Base-by-base conservation (phyloP, 2,329 filamentous ascomycete species). In the Fusarium cyanostomum region DNA sequence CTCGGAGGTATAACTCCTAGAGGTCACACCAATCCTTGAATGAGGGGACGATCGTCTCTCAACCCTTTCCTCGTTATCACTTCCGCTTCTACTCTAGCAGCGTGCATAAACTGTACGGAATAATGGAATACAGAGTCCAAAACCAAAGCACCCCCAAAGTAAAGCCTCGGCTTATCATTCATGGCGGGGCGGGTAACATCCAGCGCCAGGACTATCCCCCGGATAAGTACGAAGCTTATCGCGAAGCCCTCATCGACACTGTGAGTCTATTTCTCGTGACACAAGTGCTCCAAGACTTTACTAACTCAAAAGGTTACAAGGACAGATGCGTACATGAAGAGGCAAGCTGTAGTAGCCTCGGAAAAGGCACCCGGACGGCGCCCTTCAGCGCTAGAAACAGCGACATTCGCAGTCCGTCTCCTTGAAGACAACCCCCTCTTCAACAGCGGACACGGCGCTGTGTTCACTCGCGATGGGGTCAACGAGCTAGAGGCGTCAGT, bases 401-500 rank as follows among this genome's bases (percentile, higher is more conserved):
- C 92, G 2, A 89, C 89, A 2, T 85, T 89, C 74, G 92, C 92
- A 39, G 92, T 96, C 10, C 80, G 82, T 1, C 82, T 89, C 24
- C 85, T 97, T 13, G 93, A 97, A 78, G 82, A 96, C 71, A 86
- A 93, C 71, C 84, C 89, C 2, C 84, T 96, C 5, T 96, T 95
- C 83, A 97, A 97, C 78, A 88, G 88, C 55, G 92, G 88, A 8
- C 89, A 88, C 69, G 94, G 94, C 50, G 91, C 92, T 46, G 92
- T 96, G 16, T 97, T 96, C 76, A 96, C 92, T 1, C 86, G 89
- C 46, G 88, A 90, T 65, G 94, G 93, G 15, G 84, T 88, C 62
- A 93, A 94, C 74, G 91, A 97, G 78, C 87, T 96, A 60, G 93
- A 97, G 77, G 91, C 92, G 2, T 91, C 88, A 8, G 86, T 96